Base-by-base conservation (phyloP, 2,329 filamentous ascomycete genomes). In the Sporothrix globosa region DNA sequence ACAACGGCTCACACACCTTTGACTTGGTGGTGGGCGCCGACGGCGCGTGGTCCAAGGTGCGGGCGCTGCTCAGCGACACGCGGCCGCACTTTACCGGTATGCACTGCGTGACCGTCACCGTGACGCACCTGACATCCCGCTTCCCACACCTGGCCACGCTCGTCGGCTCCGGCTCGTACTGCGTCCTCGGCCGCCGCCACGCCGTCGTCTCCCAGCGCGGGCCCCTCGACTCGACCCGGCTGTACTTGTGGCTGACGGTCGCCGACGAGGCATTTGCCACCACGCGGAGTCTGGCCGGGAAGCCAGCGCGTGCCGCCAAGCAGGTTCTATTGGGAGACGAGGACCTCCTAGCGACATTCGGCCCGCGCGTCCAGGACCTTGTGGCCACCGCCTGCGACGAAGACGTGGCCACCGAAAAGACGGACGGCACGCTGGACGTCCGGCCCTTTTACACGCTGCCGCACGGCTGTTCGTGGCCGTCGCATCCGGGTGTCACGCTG, bases 401-500 rank as follows among this genome's bases (percentile, higher is more conserved):
- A 13, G 74, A 77, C 19, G 67, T 72, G 0, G 69, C 54, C 1
- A 63, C 60, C 1, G 69, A 71, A 9, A 73, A 74, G 4, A 58
- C 72, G 1, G 73, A 71, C 11, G 71, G 71, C 0, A 65, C 68
- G 1, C 66, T 78, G 2, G 73, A 75, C 11, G 24, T 77, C 30
- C 75, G 74, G 60, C 74, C 77, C 0, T 70, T 81, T 0, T 77
- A 78, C 73, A 80, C 80, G 71, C 78, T 88, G 2, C 84, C 85
- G 0, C 72, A 82, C 1, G 81, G 81, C 0, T 72, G 79, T 14
- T 66, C 66, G 0, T 88, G 85, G 84, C 72, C 79, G 5, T 72
- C 78, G 13, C 74, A 76, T 4, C 50, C 77, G 0, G 83, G 84
- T 3, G 78, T 83, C 3, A 85, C 86, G 0, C 76, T 88, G 14